A percentile compares a stretch with the other conserved stretches of the same genome.
These are phyloP conservation scores for Alternaria ethzedia DNA, from an alignment of 2,329 filamentous ascomycete species.

Conservation along the genomic window DNA sequence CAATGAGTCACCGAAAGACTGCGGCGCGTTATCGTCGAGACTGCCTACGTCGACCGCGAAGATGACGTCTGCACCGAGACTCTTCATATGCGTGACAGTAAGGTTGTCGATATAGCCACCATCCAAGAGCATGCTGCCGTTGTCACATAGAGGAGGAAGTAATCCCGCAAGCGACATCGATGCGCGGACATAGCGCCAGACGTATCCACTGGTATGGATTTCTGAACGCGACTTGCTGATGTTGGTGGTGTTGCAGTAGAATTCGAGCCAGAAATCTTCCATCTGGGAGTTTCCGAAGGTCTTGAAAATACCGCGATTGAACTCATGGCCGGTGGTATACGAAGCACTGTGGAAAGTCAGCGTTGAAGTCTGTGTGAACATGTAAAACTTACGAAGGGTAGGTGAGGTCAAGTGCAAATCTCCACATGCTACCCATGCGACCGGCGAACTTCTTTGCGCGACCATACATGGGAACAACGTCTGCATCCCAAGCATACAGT, in stretches of 20 bases:
- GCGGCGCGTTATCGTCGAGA: conserved; percentile 88
- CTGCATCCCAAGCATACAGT: conserved; percentile 92
- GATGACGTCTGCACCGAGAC: conserved; percentile 88
- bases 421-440: conserved; percentile 99
- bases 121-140: conserved; percentile 94
- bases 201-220: conserved; percentile 94
- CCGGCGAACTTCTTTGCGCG: conserved; percentile 96
- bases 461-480: conserved; percentile 96
- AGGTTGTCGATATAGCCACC: conserved; percentile 97
- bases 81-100: conserved; percentile 97
- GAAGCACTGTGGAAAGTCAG: conserved; percentile 63
- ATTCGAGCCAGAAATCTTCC: conserved; percentile 98
- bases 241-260: conserved; percentile 99
- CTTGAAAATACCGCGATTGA: conserved; percentile 99
- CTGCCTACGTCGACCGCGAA: conserved; percentile 96
- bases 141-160: conserved; percentile 91
- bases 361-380: not conserved
- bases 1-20: conserved; percentile 90
- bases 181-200: conserved; percentile 94
- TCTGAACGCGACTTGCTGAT: conserved; percentile 93
- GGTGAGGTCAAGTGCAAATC: conserved; percentile 94
- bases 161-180: conserved; percentile 96
- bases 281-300: conserved; percentile 96
- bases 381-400: conserved; percentile 72
- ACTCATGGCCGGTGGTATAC: conserved; percentile 98